These are phyloP conservation scores for Aspergillus wentii DNA, from an alignment of 495 filamentous ascomycete genomes.

Conservation along the genomic window DNA sequence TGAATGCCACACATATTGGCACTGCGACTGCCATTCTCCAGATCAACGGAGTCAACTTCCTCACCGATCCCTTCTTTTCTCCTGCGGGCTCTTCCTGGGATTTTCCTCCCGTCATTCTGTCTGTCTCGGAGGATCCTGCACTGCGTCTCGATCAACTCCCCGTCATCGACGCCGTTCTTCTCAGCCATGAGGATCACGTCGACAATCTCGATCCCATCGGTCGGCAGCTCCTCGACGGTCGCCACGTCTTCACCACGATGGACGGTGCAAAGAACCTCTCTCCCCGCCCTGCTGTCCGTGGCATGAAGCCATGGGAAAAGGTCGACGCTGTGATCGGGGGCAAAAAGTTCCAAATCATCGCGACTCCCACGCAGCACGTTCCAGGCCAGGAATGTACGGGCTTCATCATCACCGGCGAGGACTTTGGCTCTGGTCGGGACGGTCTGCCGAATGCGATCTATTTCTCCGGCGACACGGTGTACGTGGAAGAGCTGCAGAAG, in stretches of 20 bases:
- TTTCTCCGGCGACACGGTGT: conserved; percentile 43
- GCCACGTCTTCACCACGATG: conserved; percentile 33
- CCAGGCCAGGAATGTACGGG: conserved; percentile 38
- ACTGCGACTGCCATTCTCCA: conserved; percentile 41
- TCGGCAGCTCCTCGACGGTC: conserved; percentile 29
- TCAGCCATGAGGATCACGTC: conserved; percentile 42
- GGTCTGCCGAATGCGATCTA: conserved; percentile 38
- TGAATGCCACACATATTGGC: conserved; percentile 35
- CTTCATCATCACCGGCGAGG: conserved; percentile 28
- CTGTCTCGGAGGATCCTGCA: conserved; percentile 22
- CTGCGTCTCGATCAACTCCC: conserved; percentile 25
- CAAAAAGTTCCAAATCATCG: conserved; percentile 20
- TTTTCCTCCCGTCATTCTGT: conserved; percentile 14
- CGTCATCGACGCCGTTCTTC: conserved; percentile 36
- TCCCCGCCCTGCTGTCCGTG: conserved; percentile 25
- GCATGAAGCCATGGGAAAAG: conserved; percentile 14
- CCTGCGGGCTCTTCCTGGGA: conserved; percentile 11
- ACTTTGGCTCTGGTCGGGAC: conserved; percentile 23
- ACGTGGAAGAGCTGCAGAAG: conserved; percentile 26
- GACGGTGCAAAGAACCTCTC: conserved; percentile 30
- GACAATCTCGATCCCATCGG: conserved; percentile 36
- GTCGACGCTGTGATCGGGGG: conserved; percentile 15
- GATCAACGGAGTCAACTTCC: conserved; percentile 32
- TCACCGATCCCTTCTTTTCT: conserved; percentile 46
- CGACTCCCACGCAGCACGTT: conserved; percentile 37